phyloP scores from a whole-genome alignment of 805 yeast genomes.

The Teunomyces panamensis region DNA sequence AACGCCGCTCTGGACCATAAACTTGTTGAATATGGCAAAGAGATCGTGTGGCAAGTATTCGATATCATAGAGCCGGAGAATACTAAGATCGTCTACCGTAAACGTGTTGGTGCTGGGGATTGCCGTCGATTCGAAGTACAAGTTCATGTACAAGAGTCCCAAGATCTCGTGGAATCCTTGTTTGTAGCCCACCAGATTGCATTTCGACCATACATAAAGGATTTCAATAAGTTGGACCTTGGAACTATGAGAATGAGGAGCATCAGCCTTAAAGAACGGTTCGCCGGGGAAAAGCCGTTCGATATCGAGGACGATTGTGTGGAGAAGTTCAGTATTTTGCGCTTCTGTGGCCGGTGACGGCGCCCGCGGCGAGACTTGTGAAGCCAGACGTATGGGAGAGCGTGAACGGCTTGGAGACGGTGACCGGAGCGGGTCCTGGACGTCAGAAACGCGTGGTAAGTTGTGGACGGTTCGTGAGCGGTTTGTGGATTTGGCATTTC shows the following conservation, averaged over 20 bases:
- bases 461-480: background rate
- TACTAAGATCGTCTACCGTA: constrained; percentile 27
- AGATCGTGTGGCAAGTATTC: constrained; percentile 41
- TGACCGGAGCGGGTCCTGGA: background rate
- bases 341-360: constrained; percentile 6
- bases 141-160: constrained; percentile 45
- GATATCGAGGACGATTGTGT: constrained; percentile 47
- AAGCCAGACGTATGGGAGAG: background rate
- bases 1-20: constrained; percentile 41
- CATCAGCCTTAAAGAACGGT: constrained; percentile 21
- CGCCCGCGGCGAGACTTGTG: no score
- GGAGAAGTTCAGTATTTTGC: constrained; percentile 40
- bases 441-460: background rate
- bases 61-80: constrained; percentile 38
- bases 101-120: constrained; percentile 12
- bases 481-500: background rate
- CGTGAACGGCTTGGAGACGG: background rate
- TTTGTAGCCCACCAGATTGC: constrained; percentile 40
- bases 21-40: constrained; percentile 41
- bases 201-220: constrained; percentile 49
- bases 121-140: constrained; percentile 33
- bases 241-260: constrained; percentile 13
- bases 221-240: constrained; percentile 39
- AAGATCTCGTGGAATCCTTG: constrained; percentile 57
- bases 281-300: constrained; percentile 53